These are phyloP conservation scores for Metschnikowia peoriensis DNA, from an alignment of 805 yeast genomes.

Conservation along the genomic window DNA sequence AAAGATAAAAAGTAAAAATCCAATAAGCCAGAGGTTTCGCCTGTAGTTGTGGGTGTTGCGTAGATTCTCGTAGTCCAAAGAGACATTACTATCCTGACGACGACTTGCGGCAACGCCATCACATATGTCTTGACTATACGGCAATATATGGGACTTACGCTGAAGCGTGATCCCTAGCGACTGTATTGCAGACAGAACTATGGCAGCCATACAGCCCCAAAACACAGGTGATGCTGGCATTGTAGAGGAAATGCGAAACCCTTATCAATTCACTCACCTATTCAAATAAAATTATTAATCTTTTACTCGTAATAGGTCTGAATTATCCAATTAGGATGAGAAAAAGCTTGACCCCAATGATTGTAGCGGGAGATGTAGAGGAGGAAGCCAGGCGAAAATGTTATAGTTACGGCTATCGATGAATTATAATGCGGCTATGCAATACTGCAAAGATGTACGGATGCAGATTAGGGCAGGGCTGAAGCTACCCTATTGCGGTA, in stretches of 20 bases:
- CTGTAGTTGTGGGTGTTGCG: constrained; percentile 35
- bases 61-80: constrained; percentile 9
- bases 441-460: not conserved
- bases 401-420: not conserved
- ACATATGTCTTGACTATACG: constrained; percentile 14
- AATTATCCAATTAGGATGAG: not conserved
- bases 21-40: constrained; percentile 70
- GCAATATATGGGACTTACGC: constrained; percentile 65
- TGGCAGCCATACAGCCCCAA: constrained; percentile 65
- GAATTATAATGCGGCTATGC: not conserved
- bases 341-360: not conserved
- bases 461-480: not conserved
- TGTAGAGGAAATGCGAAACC: not conserved
- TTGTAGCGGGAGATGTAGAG: no score
- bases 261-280: not conserved
- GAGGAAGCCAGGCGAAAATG: no score
- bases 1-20: constrained; percentile 64
- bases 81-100: constrained; percentile 9
- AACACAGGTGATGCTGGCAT: constrained; percentile 14
- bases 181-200: constrained; percentile 74
- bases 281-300: not conserved
- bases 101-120: constrained; percentile 11
- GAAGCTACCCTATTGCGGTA: not conserved
- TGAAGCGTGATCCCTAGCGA: constrained; percentile 81
- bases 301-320: not conserved